Evolutionary conservation across 164 flowering plant genomes (phyloP).

Genomic region (Echeveria elegans): DNA sequence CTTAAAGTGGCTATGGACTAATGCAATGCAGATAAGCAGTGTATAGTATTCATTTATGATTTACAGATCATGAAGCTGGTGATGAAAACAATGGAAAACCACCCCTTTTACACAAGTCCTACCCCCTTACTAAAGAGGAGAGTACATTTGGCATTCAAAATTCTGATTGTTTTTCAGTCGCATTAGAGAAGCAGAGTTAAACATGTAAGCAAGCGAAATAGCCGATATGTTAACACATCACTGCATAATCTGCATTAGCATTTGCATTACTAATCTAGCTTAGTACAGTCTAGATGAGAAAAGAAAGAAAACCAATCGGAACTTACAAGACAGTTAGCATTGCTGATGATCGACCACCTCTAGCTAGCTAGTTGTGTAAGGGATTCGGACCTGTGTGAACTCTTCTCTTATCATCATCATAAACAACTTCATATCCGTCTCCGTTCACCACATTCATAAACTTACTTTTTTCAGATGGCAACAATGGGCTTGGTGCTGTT

Average conservation of each 20-base stretch:
- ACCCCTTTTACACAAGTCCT: not conserved
- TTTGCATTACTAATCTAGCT: not conserved
- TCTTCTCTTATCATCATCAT: conserved; percentile 5
- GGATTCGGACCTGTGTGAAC: conserved; percentile 7
- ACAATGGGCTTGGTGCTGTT: not conserved
- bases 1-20: conserved; percentile 1
- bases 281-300: not conserved
- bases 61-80: not conserved
- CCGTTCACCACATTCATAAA: not conserved
- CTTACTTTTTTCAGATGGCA: not conserved
- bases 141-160: not conserved
- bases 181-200: not conserved
- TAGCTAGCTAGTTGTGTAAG: not conserved
- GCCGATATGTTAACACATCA: not conserved
- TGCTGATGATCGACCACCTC: not conserved
- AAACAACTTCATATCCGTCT: not conserved
- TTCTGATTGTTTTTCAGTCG: conserved; percentile 4
- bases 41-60: conserved; percentile 2
- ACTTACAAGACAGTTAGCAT: not conserved
- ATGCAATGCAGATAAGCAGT: not conserved
- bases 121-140: not conserved
- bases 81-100: not conserved
- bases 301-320: not conserved
- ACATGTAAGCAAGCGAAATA: not conserved
- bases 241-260: not conserved